Evolutionary conservation across 495 filamentous ascomycete species (phyloP), one percentile per base, ranked within the genome.

Genomic region (Tuber borchii): DNA sequence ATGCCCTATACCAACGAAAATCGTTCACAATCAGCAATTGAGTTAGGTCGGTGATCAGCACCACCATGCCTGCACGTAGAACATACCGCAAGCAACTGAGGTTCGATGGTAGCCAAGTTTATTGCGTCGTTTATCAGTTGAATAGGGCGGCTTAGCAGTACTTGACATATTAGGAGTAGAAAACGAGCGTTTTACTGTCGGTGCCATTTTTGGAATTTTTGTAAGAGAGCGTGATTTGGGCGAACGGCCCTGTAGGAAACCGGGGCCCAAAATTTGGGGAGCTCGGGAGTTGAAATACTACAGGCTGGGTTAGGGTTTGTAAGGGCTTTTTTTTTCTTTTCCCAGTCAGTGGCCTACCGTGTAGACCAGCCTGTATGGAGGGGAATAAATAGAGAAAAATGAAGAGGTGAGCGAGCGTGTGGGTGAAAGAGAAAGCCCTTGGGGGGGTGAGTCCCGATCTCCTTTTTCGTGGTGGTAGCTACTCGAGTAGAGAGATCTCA

Each of bases 51-150:
- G 77, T 72, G 81, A 74, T 77, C 77, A 70, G 79, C 51, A 73
- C 69, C 51, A 65, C 31, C 56, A 65, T 8, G 56, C 12, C 56
- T 65, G 16, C 56, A 75, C 78, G 73, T 73, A 72, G 77, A 73
- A 90, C 94, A 90, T 88, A 99, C 95, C 92, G 87, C 95, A 99
- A 79, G 95, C 95, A 83, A 98, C 93, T 74, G 95, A 97, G 48
- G 94, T 97, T 75, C 95, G 91, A 87, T 97, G 95, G 84, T 99
- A 99, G 44, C 95, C 95, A 73, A 99, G 87, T 85, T 97, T 98
- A 84, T 98, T 99, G 80, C 95, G 91, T 84, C 92, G 91, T 85
- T 95, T 97, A 81, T 97, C 94, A 65, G 86, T 87, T 48, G 90
- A 86, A 72, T 82, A 80, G 26, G 77, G 75, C 56, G 72, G 39